phyloP scores from a whole-genome alignment of 2,329 filamentous ascomycete genomes.

The Periconia digitata region DNA sequence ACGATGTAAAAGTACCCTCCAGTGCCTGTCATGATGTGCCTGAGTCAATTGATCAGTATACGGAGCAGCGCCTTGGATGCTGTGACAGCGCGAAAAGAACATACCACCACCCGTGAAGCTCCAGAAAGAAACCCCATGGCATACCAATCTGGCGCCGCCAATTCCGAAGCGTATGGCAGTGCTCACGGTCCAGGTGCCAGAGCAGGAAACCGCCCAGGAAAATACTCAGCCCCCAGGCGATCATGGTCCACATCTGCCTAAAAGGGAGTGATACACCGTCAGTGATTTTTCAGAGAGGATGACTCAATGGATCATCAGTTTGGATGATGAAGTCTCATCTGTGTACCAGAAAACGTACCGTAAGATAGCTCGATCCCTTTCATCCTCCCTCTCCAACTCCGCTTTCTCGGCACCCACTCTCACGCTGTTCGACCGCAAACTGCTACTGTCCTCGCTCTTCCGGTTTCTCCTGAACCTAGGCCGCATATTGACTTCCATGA shows the following conservation, averaged over 20 bases:
- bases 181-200: constrained; percentile 80
- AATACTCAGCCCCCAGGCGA: constrained; percentile 65
- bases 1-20: constrained; percentile 84
- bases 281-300: too few relatives aligned
- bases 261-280: too few relatives aligned
- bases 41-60: background rate
- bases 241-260: constrained; percentile 75
- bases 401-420: too few relatives aligned
- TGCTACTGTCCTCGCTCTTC: constrained; percentile 42
- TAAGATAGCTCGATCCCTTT: constrained; percentile 60
- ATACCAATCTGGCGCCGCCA: constrained; percentile 71
- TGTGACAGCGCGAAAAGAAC: constrained; percentile 22
- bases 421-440: constrained; percentile 26
- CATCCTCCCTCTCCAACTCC: constrained; percentile 51
- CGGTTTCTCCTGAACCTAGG: constrained; percentile 50
- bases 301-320: too few relatives aligned
- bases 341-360: too few relatives aligned
- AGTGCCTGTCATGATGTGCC: constrained; percentile 79
- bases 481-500: constrained; percentile 70
- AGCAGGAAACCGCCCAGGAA: constrained; percentile 76
- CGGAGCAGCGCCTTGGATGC: background rate
- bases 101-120: constrained; percentile 73
- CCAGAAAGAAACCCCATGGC: constrained; percentile 77
- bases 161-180: constrained; percentile 64
- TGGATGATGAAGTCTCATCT: too few relatives aligned